These are phyloP conservation scores for Cokeromyces recurvatus DNA, from an alignment of 371 early-diverging fungal species.

Conservation along the genomic window DNA sequence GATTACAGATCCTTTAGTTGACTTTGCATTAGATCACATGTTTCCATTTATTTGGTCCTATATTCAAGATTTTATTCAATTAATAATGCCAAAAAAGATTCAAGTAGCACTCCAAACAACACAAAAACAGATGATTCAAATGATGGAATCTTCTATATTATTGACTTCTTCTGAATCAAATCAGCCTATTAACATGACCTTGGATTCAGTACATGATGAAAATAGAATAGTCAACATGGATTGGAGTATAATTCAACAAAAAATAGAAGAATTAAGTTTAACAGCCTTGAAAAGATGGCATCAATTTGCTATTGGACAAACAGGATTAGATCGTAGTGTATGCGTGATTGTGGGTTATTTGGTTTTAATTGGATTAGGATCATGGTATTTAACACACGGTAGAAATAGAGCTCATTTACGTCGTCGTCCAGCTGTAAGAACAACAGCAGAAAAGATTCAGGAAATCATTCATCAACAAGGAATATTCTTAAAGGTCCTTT, in stretches of 20 bases:
- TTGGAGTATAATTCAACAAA: slow-evolving; percentile 15
- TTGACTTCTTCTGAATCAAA: no score
- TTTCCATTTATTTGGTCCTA: slow-evolving; percentile 26
- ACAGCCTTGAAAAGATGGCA: slow-evolving; percentile 38
- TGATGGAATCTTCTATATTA: background rate
- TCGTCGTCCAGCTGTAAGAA: background rate
- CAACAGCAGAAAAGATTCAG: slow-evolving; percentile 28
- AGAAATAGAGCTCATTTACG: background rate
- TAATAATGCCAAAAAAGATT: slow-evolving; percentile 3
- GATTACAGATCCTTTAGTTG: slow-evolving; percentile 51
- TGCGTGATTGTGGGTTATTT: slow-evolving; percentile 47
- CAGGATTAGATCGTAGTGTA: slow-evolving; percentile 39
- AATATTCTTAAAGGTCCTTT: slow-evolving; percentile 60
- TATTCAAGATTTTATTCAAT: slow-evolving; percentile 5
- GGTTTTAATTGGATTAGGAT: slow-evolving; percentile 38
- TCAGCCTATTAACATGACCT: no score
- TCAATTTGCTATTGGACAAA: slow-evolving; percentile 42
- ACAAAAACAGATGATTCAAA: background rate
- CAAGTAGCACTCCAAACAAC: slow-evolving; percentile 1
- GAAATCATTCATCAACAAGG: slow-evolving; percentile 58
- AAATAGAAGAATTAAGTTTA: slow-evolving; percentile 12
- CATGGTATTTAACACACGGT: slow-evolving; percentile 46
- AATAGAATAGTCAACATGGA: slow-evolving; percentile 13
- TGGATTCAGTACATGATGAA: background rate
- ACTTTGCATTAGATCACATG: slow-evolving; percentile 42